Evolutionary conservation across 345 rosid species (phyloP).

Genomic region (Brassica rapa): DNA sequence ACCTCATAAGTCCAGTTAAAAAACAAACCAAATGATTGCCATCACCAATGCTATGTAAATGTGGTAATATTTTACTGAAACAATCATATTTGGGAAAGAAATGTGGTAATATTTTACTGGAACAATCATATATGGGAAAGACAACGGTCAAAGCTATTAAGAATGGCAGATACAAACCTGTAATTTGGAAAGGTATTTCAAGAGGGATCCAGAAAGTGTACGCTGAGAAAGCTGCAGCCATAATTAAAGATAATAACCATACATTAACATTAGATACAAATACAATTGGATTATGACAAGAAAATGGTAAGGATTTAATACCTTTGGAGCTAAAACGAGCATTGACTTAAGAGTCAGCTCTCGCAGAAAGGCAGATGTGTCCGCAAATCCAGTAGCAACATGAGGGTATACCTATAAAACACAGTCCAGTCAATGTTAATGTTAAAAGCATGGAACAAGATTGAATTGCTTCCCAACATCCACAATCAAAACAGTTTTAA

Average conservation of each 20-base stretch:
- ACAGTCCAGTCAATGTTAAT: constrained; percentile 15
- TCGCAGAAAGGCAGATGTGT: constrained; percentile 88
- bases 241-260: constrained; percentile 17
- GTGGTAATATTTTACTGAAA: neutral
- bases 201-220: constrained; percentile 83
- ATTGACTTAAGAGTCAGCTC: constrained; percentile 98
- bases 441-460: constrained; percentile 4
- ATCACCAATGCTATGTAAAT: neutral
- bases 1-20: neutral
- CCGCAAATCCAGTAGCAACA: constrained; percentile 90
- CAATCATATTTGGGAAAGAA: constrained; percentile 13
- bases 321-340: constrained; percentile 98
- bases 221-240: constrained; percentile 90
- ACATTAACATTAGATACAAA: constrained; percentile 30
- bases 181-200: constrained; percentile 92
- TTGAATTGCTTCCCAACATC: neutral
- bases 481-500: neutral
- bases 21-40: neutral
- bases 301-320: constrained; percentile 16
- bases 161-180: constrained; percentile 56
- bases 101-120: too few relatives aligned
- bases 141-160: constrained; percentile 1
- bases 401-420: constrained; percentile 80
- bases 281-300: neutral
- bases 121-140: too few relatives aligned